Base-by-base conservation (phyloP, 2,329 filamentous ascomycete genomes). In the Monilinia vaccinii-corymbosi region DNA sequence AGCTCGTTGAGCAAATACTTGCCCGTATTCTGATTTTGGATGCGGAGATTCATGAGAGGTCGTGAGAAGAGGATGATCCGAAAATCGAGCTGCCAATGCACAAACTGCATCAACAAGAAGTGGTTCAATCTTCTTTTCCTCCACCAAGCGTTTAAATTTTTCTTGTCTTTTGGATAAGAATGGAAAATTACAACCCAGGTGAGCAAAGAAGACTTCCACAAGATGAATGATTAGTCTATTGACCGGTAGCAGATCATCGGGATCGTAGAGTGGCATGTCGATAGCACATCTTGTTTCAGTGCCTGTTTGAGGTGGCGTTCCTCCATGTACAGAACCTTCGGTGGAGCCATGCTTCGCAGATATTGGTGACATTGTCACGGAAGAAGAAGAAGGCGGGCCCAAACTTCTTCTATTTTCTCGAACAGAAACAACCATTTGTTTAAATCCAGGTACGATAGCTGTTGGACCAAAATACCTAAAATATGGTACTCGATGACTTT, bases 381-480 rank as follows among this genome's bases (percentile, higher is more conserved):
- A 65, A 50, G 65, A 57, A 56, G 65, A 63, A 46, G 68, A 70
- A 25, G 40, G 62, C 25, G 67, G 62, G n/a, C 67, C 68, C 18
- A 78, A 80, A 56, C 84, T 85, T 28, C 80, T 79, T 28, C 84
- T 80, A 61, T 84, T 78, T 62, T 87, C 85, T 61, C 86, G 81
- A 34, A 92, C 83, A 58, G 87, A 86, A 61, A 88, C 86, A 31
- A 95, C 89, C 89, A 95, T 95, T 72, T 95, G 90, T 73, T 95
- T 95, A 75, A 91, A 95, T 25, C 91, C 91, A 1, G 91, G 91
- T 56, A 94, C 89, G 69, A 96, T 96, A 63, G 91, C 91, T 1
- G 91, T 96, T 0, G 90, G 89, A 0, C 91, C 91, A 71, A 96
- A 94, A 73, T 94, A 96, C 62, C 91, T 81, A 68, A 96, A 96